Base-by-base conservation (phyloP, 2,329 filamentous ascomycete genomes). In the Aquanectria penicillioides region DNA sequence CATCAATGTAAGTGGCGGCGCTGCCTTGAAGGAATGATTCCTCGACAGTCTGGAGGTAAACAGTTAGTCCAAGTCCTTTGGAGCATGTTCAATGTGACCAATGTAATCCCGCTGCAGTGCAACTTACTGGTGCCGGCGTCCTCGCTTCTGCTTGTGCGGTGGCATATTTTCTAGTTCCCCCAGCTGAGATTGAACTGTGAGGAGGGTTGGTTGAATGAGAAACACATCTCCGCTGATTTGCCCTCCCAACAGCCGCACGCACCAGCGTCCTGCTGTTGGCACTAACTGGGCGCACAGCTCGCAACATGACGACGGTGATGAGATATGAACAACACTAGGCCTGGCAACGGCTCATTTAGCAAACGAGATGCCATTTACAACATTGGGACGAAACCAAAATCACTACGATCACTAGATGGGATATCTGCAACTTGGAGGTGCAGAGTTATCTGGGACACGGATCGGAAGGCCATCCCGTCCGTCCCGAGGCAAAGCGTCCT, bases 1-100 rank as follows among this genome's bases (percentile, higher is more conserved):
- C 95, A 78, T 99, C 94, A 75, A 98, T 92, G 81, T 99, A 99
- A 81, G 97, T 96, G 79, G 95, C 94, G 53, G 94, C 94, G 81
- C 92, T 97, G 65, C 95, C 95, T 64, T 93, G 92, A 59, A 98
- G 86, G 83, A 98, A 99, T 3, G 63, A 62, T 20, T 65, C 63
- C 20, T 55, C 36, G 5, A 34, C n/a, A 10, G 26, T 36, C 52
- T 55, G 31, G n/a, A 11, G 13, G 13, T 3, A 11, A 2, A 10
- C 5, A 12, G 15, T 52, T 13, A 52, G 48, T n/a, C 6, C 17
- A 17, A 8, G 8, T 20, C 17, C 20, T 6, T 25, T n/a, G 5
- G 11, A n/a, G 22, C 15, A 9, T 6, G 20, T n/a, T 6, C 2
- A 28, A 9, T 11, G 25, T 31, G 7, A n/a, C n/a, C n/a, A n/a